Conservation (phyloP, 805 yeast species). For the Teunomyces aglyptinius region DNA sequence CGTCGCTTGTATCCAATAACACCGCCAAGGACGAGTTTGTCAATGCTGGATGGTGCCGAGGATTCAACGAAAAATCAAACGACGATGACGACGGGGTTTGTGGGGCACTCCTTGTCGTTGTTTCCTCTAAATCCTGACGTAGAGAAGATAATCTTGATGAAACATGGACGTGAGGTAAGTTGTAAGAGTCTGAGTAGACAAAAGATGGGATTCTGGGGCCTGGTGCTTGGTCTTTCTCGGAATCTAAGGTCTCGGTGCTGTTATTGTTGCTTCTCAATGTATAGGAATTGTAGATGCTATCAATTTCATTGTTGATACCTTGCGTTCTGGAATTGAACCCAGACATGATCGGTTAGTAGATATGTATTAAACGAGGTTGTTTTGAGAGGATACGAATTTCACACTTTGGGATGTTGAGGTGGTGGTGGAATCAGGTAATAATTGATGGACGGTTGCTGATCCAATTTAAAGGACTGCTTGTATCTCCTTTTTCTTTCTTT, state of each 20-base stretch:
- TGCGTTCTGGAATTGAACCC: neutral
- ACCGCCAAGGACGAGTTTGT: conserved; percentile 39
- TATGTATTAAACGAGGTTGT: neutral
- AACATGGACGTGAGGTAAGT: conserved; percentile 16
- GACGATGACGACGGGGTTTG: conserved; percentile 26
- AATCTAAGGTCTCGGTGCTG: conserved; percentile 29
- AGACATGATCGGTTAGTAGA: neutral
- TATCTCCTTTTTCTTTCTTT: neutral
- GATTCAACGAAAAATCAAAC: conserved; percentile 28
- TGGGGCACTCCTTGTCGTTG: conserved; percentile 24
- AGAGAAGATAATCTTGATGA: conserved; percentile 25
- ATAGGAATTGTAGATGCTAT: conserved; percentile 22
- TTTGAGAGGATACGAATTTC: neutral
- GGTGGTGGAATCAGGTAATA: neutral
- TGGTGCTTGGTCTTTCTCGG: conserved; percentile 18
- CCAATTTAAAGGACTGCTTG: neutral
- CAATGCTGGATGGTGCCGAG: conserved; percentile 19
- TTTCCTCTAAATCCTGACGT: conserved; percentile 10
- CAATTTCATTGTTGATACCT: conserved; percentile 18
- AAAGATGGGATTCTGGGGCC: conserved; percentile 1
- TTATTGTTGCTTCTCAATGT: conserved; percentile 8
- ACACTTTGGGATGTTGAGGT: too few relatives aligned
- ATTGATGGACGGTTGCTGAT: neutral
- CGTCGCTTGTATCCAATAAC: conserved; percentile 23
- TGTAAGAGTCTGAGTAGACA: conserved; percentile 4